Conservation (phyloP, 257 asterid genomes). For the Scutellaria baicalensis region DNA sequence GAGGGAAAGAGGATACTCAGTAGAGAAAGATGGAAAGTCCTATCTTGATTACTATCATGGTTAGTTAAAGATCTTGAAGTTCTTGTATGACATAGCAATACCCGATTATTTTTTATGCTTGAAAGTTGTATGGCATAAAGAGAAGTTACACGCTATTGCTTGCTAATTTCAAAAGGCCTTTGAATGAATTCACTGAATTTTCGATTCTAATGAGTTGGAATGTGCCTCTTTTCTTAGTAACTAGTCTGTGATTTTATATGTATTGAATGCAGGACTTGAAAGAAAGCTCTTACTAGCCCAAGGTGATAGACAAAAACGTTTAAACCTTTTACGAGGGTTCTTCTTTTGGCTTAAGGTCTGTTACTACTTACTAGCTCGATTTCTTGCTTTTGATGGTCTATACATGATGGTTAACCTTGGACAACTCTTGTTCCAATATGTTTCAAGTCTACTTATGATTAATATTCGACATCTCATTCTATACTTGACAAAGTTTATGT, state of each 20-base stretch:
- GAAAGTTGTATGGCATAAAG: neutral
- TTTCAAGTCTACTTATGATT: too few relatives aligned
- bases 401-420: neutral
- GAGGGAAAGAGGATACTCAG: conserved; percentile 19
- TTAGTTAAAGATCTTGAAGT: conserved; percentile 12
- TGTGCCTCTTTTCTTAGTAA: neutral
- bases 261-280: conserved; percentile 22
- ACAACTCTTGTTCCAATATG: neutral
- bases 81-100: neutral
- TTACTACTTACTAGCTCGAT: conserved; percentile 3
- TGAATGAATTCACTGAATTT: neutral
- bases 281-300: neutral
- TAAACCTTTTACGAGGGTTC: conserved; percentile 43
- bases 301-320: conserved; percentile 14
- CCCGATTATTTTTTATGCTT: neutral
- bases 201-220: neutral
- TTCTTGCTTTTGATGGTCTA: neutral
- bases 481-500: neutral
- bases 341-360: conserved; percentile 43
- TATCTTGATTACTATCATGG: conserved; percentile 35
- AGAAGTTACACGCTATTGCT: neutral
- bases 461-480: too few relatives aligned
- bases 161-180: neutral
- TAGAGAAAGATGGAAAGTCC: conserved; percentile 28
- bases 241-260: neutral